A percentile compares a stretch with the other conserved stretches of the same genome.
Conservation (phyloP, 2,329 filamentous ascomycete species). For the Arthrinium phaeospermum region DNA sequence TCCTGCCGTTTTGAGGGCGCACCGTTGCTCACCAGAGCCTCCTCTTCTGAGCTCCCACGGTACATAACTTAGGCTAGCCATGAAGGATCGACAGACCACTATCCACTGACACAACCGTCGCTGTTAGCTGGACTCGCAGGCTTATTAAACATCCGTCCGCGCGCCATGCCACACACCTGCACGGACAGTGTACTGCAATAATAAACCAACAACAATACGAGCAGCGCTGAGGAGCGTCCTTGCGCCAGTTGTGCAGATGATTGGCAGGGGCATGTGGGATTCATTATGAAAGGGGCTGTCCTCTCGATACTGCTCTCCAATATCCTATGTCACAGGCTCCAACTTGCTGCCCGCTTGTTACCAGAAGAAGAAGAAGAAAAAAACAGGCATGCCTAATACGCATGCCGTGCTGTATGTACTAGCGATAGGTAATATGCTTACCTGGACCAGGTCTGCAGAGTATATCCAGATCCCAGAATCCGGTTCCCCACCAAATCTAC, state of each 20-base stretch:
- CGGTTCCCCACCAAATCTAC: slow-evolving; percentile 8
- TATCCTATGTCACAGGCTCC: background rate
- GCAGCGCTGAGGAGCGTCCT: background rate
- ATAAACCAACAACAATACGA: slow-evolving; percentile 15
- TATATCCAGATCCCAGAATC: background rate
- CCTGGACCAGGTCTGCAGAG: background rate
- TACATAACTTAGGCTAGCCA: background rate
- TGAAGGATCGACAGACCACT: slow-evolving; percentile 4
- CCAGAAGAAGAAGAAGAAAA: background rate
- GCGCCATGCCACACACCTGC: background rate
- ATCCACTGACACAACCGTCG: slow-evolving; percentile 15
- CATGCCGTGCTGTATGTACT: background rate
- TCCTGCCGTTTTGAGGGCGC: background rate
- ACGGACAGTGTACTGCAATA: slow-evolving; percentile 6
- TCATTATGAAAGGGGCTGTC: slow-evolving; percentile 1
- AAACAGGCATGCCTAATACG: background rate
- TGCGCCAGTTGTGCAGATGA: background rate
- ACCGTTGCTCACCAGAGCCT: slow-evolving; percentile 15
- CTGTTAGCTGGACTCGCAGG: slow-evolving; percentile 4
- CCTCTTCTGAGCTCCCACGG: background rate
- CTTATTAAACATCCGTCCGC: slow-evolving; percentile 11
- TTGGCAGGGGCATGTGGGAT: slow-evolving; percentile 7
- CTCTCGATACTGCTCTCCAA: background rate
- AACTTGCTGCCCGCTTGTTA: background rate
- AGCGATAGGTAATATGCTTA: background rate